These are phyloP conservation scores for Populus ilicifolia DNA, from an alignment of 345 rosid genomes.

Conservation along the genomic window DNA sequence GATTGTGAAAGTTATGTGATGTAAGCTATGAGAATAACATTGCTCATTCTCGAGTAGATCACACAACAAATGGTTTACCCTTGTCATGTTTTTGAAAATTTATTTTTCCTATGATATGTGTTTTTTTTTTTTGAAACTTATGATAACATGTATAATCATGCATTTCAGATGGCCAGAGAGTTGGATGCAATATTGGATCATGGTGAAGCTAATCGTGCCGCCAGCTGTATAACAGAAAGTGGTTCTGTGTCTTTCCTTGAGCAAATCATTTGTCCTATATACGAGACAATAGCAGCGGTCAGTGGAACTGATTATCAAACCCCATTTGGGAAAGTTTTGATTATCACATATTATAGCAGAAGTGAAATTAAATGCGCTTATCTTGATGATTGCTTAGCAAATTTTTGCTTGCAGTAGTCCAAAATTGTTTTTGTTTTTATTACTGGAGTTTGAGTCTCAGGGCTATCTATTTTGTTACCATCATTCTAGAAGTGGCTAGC, in stretches of 20 bases:
- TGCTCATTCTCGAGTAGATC: too few relatives aligned
- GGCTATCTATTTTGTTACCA: too few relatives aligned
- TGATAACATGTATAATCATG: background rate
- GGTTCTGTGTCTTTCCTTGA: constrained; percentile 83
- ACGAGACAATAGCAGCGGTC: constrained; percentile 55
- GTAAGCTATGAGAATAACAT: too few relatives aligned
- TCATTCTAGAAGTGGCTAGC: too few relatives aligned
- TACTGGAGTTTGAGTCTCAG: too few relatives aligned
- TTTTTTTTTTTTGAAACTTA: background rate
- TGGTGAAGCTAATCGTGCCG: constrained; percentile 66
- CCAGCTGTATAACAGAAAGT: constrained; percentile 52
- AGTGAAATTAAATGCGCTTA: background rate
- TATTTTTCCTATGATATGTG: background rate
- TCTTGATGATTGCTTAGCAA: background rate
- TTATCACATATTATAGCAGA: background rate
- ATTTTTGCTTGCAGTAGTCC: too few relatives aligned
- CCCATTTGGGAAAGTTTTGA: background rate
- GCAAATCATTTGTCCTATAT: constrained; percentile 70
- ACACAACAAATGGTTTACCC: too few relatives aligned
- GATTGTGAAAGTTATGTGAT: too few relatives aligned
- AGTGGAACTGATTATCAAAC: constrained; percentile 20
- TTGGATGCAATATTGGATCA: constrained; percentile 89
- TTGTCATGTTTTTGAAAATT: background rate
- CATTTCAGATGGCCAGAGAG: constrained; percentile 89
- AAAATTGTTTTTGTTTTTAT: too few relatives aligned